Base-by-base conservation (phyloP, 768 basidiomycete genomes). In the Kwoniella botswanensis region DNA sequence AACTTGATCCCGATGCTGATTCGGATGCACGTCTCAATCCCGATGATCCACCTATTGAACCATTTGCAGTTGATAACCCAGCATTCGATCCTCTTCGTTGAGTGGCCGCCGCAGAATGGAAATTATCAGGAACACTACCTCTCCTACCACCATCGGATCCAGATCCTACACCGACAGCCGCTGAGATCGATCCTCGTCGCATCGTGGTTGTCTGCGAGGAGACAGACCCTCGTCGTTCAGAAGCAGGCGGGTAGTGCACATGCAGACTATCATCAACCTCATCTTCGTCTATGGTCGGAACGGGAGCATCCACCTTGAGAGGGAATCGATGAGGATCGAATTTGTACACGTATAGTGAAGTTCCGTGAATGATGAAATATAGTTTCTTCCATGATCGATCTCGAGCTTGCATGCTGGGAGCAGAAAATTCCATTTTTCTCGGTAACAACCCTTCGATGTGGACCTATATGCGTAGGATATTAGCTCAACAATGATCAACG, bases 371-470 rank as follows among this genome's bases (percentile, higher is more conserved):
- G 76, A 95, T 92, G 79, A 93, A 92, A 74, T 94, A 87, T 62
- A 91, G 89, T 61, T 92, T 86, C 70, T 92, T 88, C 97, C 97
- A 99, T 79, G 93, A 93, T 57, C 97, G 86, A 81, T 98, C 95
- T 80, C 87, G 88, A 7, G 95, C 90, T 82, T 96, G 93, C 2
- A 93, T 86, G 7, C 94, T 94, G 0, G 94, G 93, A 12, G 87
- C 84, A 4, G 84, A 86, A 80, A 99, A 98, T 86, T 99, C 97
- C 89, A 94, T 88, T 86, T 99, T 99, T 58, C 92, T 89, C 1
- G 91, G 91, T 86, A 99, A 88, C 65, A 90, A 87, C 3, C 90
- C 93, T 44, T 88, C 87, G 76, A 98, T 88, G 78, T 92, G 90
- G 18, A 98, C 84, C 79, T 82, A 43, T 17, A 70, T 15, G 22